phyloP scores from a whole-genome alignment of 371 early-diverging fungal genomes.

The Dinochytrium kinnereticum region DNA sequence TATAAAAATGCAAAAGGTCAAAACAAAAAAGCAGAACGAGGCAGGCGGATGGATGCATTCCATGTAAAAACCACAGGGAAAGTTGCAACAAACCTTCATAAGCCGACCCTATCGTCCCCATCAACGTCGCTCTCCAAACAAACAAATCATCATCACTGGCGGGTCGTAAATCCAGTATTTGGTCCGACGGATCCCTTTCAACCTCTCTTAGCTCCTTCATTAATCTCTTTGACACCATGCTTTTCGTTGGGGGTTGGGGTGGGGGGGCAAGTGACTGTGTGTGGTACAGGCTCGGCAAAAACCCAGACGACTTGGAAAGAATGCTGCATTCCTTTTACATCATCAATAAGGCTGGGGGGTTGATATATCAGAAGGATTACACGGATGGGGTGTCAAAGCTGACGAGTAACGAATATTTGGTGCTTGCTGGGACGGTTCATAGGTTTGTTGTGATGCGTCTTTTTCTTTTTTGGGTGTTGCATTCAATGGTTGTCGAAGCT shows the following conservation, averaged over 20 bases:
- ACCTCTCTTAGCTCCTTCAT: conserved; percentile 57
- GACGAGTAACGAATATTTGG: conserved; percentile 93
- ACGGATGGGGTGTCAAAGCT: conserved; percentile 79
- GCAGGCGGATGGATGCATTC: too few relatives aligned
- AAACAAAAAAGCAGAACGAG: too few relatives aligned
- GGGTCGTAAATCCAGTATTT: conserved; percentile 56
- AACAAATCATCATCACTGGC: conserved; percentile 79
- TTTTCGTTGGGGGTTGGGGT: not conserved
- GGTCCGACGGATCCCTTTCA: conserved; percentile 18
- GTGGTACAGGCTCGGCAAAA: not conserved
- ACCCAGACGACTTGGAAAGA: conserved; percentile 4
- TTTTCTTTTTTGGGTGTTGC: not conserved
- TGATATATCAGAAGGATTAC: conserved; percentile 93
- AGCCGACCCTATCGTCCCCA: conserved; percentile 81
- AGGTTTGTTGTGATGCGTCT: conserved; percentile 52
- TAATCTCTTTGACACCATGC: conserved; percentile 41
- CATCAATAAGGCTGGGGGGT: conserved; percentile 96
- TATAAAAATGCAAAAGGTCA: too few relatives aligned
- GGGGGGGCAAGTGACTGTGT: not conserved
- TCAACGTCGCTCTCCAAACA: conserved; percentile 85
- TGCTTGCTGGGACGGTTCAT: conserved; percentile 96
- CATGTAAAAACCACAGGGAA: too few relatives aligned
- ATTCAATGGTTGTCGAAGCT: not conserved
- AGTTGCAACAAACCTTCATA: conserved; percentile 73
- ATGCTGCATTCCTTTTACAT: conserved; percentile 94